Evolutionary conservation across 352 stramenopile species (phyloP).

Genomic region (Phytophthora macrochlamydospora): DNA sequence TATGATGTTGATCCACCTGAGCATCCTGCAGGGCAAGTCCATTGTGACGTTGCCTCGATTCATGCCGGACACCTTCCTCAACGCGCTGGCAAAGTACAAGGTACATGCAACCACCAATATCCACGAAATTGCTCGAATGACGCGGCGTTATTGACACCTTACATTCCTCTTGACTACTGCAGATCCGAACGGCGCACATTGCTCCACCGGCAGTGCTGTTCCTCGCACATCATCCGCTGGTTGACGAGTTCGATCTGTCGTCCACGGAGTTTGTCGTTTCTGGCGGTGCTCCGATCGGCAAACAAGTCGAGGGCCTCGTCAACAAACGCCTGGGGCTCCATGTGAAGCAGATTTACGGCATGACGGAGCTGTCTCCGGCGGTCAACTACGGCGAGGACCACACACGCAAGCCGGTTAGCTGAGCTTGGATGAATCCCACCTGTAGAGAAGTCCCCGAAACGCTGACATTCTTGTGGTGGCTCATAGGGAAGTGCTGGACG

Average conservation of each 20-base stretch:
- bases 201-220: conserved; percentile 68
- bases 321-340: conserved; percentile 60
- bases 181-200: conserved; percentile 63
- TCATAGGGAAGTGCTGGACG: conserved; percentile 43
- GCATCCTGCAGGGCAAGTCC: conserved; percentile 77
- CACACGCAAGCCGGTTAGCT: conserved; percentile 30
- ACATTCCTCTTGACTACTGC: conserved; percentile 5
- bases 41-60: conserved; percentile 91
- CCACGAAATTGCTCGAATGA: not conserved
- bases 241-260: conserved; percentile 91
- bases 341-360: conserved; percentile 64
- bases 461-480: not conserved
- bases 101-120: conserved; percentile 14
- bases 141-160: not conserved
- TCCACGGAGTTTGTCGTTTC: conserved; percentile 76
- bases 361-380: conserved; percentile 57
- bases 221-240: conserved; percentile 51
- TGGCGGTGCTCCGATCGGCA: conserved; percentile 89
- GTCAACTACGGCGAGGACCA: conserved; percentile 45
- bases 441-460: not conserved
- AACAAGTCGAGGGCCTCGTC: conserved; percentile 72
- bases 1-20: conserved; percentile 83
- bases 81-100: conserved; percentile 70
- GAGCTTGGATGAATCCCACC: not conserved
- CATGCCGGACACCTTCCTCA: conserved; percentile 89